phyloP scores from a whole-genome alignment of 2,329 filamentous ascomycete species.

The Beauveria brongniartii region DNA sequence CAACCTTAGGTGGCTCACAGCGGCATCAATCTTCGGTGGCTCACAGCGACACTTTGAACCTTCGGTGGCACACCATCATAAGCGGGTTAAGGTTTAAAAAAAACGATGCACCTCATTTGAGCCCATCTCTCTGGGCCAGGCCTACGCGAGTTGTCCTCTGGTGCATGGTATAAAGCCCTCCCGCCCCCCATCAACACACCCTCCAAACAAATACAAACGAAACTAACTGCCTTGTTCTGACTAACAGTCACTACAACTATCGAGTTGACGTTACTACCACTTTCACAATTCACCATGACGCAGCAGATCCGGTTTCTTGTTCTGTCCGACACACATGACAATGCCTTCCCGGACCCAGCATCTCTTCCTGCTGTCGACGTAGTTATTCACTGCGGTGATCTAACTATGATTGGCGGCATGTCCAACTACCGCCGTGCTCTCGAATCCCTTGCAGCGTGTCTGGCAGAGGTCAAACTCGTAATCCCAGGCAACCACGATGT shows the following conservation, averaged over 20 bases:
- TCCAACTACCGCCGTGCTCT: constrained; percentile 28
- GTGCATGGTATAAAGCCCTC: not conserved
- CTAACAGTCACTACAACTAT: not conserved
- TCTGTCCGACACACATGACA: constrained; percentile 8
- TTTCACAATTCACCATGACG: not conserved
- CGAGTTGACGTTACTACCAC: not conserved
- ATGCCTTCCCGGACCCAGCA: not conserved
- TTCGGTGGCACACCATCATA: no score
- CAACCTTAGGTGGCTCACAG: no score
- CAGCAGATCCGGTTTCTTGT: constrained; percentile 2
- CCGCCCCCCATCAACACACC: not conserved
- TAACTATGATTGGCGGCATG: constrained; percentile 31
- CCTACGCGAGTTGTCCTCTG: not conserved
- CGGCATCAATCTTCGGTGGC: no score
- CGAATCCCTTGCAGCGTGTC: constrained; percentile 24
- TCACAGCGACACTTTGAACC: no score
- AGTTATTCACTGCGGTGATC: constrained; percentile 36
- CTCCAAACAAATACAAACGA: not conserved
- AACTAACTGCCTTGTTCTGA: not conserved
- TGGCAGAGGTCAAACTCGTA: constrained; percentile 35
- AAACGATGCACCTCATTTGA: no score
- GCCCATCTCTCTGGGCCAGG: no score
- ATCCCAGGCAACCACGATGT: constrained; percentile 41
- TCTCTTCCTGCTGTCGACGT: constrained; percentile 23
- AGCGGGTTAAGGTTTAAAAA: no score